Conservation (phyloP, 2,329 filamentous ascomycete species). For the Colletotrichum caudatum region DNA sequence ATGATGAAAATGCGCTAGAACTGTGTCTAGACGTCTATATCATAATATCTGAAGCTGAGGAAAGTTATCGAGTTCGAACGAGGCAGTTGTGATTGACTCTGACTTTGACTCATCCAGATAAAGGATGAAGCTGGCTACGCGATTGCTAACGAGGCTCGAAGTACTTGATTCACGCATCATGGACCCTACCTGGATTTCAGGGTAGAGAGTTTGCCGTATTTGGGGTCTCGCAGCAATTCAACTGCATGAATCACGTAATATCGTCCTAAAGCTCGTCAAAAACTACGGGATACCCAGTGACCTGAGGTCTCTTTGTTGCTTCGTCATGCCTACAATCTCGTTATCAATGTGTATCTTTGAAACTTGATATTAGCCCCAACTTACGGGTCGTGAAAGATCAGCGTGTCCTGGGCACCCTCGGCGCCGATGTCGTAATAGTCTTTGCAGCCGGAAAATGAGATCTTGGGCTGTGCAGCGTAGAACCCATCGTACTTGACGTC, state of each 20-base stretch:
- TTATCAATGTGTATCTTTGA: constrained; percentile 4
- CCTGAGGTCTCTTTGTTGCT: background rate
- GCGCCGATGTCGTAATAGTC: constrained; percentile 66
- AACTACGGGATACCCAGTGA: rapidly evolving
- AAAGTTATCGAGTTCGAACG: background rate
- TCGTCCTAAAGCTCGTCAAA: constrained; percentile 3
- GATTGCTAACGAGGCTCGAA: background rate
- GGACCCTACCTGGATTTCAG: background rate
- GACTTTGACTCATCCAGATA: background rate
- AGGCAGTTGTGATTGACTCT: background rate
- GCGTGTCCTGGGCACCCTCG: constrained; percentile 62
- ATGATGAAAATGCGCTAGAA: background rate
- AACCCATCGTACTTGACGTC: constrained; percentile 61
- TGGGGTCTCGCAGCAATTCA: too few relatives aligned
- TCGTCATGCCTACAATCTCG: background rate
- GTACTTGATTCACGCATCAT: background rate
- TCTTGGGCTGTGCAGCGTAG: constrained; percentile 62
- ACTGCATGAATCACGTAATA: background rate
- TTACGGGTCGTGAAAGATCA: constrained; percentile 33
- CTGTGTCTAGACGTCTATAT: background rate
- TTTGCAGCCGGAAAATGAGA: constrained; percentile 66
- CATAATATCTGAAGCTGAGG: background rate
- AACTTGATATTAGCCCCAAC: background rate
- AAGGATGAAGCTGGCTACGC: background rate
- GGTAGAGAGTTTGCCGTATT: background rate